Conservation (phyloP, 2,329 filamentous ascomycete species). For the Balansia obtecta region DNA sequence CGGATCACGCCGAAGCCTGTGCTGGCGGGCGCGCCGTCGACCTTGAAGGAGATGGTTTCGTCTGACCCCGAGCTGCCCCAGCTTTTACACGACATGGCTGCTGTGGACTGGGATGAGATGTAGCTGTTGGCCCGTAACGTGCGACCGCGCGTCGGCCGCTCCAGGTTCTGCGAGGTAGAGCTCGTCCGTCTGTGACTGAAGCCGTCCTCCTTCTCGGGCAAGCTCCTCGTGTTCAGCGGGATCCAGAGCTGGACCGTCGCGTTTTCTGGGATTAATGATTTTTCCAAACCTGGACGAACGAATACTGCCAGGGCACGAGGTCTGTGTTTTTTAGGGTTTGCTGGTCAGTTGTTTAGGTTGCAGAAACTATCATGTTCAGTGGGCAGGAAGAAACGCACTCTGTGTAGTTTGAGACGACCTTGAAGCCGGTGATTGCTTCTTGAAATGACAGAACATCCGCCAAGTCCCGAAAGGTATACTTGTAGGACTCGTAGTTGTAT, state of each 20-base stretch:
- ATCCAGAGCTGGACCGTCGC: not conserved
- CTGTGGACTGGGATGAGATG: not conserved
- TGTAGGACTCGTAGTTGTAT: conserved; percentile 11
- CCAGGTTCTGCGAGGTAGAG: not conserved
- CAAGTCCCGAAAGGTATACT: conserved; percentile 9
- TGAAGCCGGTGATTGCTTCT: conserved; percentile 15
- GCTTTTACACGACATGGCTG: not conserved
- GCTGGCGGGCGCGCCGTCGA: conserved; percentile 7
- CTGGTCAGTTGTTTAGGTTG: not conserved
- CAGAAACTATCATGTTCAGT: conserved; percentile 7
- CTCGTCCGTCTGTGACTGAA: not conserved
- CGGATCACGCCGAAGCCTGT: not conserved
- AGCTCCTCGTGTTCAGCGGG: not conserved
- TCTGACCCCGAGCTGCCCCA: not conserved
- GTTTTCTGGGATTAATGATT: not conserved
- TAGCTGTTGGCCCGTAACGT: not conserved
- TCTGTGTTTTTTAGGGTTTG: too few species aligned
- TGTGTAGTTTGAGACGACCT: conserved; percentile 5
- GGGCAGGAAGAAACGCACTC: not conserved
- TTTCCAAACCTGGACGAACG: not conserved
- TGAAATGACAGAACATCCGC: conserved; percentile 14
- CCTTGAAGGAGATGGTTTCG: not conserved
- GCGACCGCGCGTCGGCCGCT: not conserved
- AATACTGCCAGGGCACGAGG: not conserved
- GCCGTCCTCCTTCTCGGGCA: not conserved